phyloP scores from a whole-genome alignment of 2,329 filamentous ascomycete genomes.

The Fusarium praegraminearum region DNA sequence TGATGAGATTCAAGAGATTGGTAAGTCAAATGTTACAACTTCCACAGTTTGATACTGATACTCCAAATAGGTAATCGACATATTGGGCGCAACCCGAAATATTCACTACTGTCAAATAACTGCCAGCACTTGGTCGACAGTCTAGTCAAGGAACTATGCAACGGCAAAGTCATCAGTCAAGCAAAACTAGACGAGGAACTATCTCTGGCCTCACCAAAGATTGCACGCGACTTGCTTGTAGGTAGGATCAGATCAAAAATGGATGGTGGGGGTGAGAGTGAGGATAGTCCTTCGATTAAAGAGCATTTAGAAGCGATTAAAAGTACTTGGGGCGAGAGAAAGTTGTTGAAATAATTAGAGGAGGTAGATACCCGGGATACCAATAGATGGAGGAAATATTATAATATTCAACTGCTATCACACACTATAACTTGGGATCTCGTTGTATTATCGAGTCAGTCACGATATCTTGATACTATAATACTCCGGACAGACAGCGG shows the following conservation, averaged over 20 bases:
- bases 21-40: neutral
- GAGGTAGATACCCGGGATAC: neutral
- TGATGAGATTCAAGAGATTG: constrained; percentile 39
- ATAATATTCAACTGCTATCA: neutral
- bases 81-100: constrained; percentile 32
- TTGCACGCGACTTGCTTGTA: constrained; percentile 43
- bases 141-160: constrained; percentile 45
- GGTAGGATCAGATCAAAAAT: constrained; percentile 37
- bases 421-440: too few relatives aligned
- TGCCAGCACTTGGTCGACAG: constrained; percentile 44
- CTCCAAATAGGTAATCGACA: constrained; percentile 27
- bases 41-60: neutral
- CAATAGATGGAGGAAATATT: neutral
- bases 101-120: constrained; percentile 42
- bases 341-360: neutral
- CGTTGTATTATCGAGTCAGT: too few relatives aligned
- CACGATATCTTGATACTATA: too few relatives aligned
- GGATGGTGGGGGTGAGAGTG: constrained; percentile 33
- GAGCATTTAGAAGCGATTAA: constrained; percentile 40
- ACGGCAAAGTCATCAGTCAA: constrained; percentile 45
- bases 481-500: too few relatives aligned
- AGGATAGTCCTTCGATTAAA: constrained; percentile 39
- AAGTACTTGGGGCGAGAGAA: constrained; percentile 21
- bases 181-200: constrained; percentile 44
- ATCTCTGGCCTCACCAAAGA: constrained; percentile 36